Evolutionary conservation across 164 flowering plant genomes (phyloP), one percentile per base, ranked within the genome.

Genomic region (Houttuynia cordata): DNA sequence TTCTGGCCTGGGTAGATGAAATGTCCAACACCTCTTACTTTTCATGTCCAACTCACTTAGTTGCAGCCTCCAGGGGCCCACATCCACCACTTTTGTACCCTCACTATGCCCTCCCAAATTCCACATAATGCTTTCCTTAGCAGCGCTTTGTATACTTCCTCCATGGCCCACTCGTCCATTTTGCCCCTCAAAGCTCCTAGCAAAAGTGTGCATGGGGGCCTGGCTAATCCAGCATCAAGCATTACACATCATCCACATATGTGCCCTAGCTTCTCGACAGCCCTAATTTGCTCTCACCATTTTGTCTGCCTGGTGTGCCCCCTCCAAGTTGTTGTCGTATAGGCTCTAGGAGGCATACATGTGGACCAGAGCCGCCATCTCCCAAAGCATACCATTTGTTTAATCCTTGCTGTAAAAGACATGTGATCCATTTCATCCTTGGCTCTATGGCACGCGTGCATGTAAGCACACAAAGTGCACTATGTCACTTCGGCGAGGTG

Each of bases 191-290:
- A 66, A 41, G 64, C 53, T 60, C 63, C 79, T 73, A 72, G 75
- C 80, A 76, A 62, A n/a, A n/a, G n/a, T 70, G 71, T 71, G 54
- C 63, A 69, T 54, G 30, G 8, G 72, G 75, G 20, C 78, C 75
- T n/a, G n/a, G n/a, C n/a, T 68, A 66, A 73, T 67, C 69, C 74
- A 73, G 74, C 79, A 42, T 50, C 52, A 24, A 40, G 37, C 59
- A 22, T 55, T 77, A 82, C 71, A 66, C 73, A 82, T 81, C 59
- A 73, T 14, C 61, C 51, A 23, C 58, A 22, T 56, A 15, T 59
- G 41, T 45, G 8, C 60, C 53, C 40, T 22, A 39, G 3, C 30
- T 57, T 56, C 55, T 57, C 45, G 59, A 57, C 59, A 57, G 8
- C 59, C 42, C 24, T 18, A 53, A 20, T 18, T 53, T 20, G 56